These are phyloP conservation scores for Bolboschoenoplectus hybrid DNA, from an alignment of 202 grass and related monocot species.

Conservation along the genomic window DNA sequence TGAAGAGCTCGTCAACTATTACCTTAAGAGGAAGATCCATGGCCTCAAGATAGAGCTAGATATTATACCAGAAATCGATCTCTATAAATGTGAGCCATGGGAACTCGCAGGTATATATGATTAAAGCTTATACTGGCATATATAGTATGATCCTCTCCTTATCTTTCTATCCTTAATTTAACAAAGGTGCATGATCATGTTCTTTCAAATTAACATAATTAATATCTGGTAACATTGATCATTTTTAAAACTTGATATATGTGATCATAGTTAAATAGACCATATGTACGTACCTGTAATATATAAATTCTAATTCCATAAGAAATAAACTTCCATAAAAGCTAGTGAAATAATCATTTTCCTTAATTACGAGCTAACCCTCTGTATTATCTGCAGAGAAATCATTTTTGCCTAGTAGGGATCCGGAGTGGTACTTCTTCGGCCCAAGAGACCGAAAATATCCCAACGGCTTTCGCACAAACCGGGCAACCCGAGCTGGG, in stretches of 20 bases:
- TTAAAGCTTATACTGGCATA: not conserved
- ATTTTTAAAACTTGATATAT: not conserved
- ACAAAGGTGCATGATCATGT: not conserved
- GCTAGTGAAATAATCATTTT: not conserved
- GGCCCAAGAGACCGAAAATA: constrained; percentile 88
- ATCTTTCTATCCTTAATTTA: not conserved
- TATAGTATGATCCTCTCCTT: not conserved
- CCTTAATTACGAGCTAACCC: not conserved
- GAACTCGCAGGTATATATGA: constrained; percentile 67
- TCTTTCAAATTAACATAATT: not conserved
- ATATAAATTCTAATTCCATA: not conserved
- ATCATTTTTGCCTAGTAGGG: constrained; percentile 89
- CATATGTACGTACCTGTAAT: not conserved
- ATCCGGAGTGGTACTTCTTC: constrained; percentile 99
- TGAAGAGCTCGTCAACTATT: constrained; percentile 97
- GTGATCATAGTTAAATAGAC: not conserved
- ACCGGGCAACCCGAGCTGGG: constrained; percentile 77
- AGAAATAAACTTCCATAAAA: not conserved
- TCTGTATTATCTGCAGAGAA: constrained; percentile 60
- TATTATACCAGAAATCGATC: constrained; percentile 95
- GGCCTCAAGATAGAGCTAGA: constrained; percentile 91
- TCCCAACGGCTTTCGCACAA: constrained; percentile 92
- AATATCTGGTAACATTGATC: not conserved
- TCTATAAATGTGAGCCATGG: constrained; percentile 98
- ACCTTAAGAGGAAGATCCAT: constrained; percentile 98